Base-by-base conservation (phyloP, 176 grass and related monocot genomes). In the Alopecurus myosuroides region DNA sequence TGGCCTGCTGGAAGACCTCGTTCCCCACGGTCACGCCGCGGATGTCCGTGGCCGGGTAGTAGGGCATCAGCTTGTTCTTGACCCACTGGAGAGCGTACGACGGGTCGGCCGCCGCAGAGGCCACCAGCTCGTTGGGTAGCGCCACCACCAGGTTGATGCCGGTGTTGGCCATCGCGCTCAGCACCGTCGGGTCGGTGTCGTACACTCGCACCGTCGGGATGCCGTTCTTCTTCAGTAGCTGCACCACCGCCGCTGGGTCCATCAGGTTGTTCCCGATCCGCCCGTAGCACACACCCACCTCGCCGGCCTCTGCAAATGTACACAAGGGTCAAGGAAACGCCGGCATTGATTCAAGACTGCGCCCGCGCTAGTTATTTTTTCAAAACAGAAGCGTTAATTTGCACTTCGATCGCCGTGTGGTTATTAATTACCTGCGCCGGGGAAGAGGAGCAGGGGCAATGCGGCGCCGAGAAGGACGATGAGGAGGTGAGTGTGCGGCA, bases 211-310 rank as follows among this genome's bases (percentile, higher is more conserved):
- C 88, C 88, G 82, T 84, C 19, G 76, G 73, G 23, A 95, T 81
- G 71, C 88, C 77, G 12, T 44, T 82, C 3, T 74, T 19, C 53
- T 91, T 88, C 9, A 92, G 88, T 11, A 95, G 93, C 71, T 91
- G 25, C 19, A 87, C 88, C 33, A 95, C 94, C 29, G 39, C 58
- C 10, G 80, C 6, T 6, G 90, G 56, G 5, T 87, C 52, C 25
- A 88, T 86, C 30, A 96, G 80, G 86, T 93, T 70, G 50, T 91
- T 85, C 8, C 74, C 94, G 41, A 93, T 78, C 31, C 78, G 82
- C 3, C 94, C 94, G 33, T 93, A 96, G 91, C 82, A 81, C 15
- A 93, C 91, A 3, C 94, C 94, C 46, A 97, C 80, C 30, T 65
- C 55, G 3, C 94, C 86, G 6, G 62, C 88, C 20, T 84, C 81